These are phyloP conservation scores for Salvia sclarea DNA, from an alignment of 305 asterid genomes.

Conservation along the genomic window DNA sequence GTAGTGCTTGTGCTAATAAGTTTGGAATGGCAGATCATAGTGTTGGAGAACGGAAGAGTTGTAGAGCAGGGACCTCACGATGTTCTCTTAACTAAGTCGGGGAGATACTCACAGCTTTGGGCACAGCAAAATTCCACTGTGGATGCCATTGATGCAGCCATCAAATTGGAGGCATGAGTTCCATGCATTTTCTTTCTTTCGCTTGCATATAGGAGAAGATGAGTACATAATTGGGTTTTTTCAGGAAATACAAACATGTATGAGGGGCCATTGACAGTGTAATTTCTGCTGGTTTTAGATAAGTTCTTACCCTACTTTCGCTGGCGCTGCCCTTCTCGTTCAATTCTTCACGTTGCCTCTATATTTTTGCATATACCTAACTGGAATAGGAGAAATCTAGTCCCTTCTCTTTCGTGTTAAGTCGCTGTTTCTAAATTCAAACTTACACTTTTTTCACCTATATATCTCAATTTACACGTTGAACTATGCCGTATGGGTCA, in stretches of 20 bases:
- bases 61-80: constrained; percentile 97
- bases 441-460: too few species aligned
- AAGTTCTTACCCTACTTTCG: background rate
- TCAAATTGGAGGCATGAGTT: constrained; percentile 55
- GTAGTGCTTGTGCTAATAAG: background rate
- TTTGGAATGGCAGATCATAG: constrained; percentile 67
- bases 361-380: background rate
- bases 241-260: background rate
- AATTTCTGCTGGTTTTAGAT: constrained; percentile 17
- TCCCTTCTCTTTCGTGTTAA: background rate
- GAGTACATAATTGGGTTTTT: constrained; percentile 23
- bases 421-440: too few species aligned
- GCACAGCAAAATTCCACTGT: constrained; percentile 81
- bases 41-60: constrained; percentile 86
- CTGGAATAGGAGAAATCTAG: background rate
- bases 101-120: constrained; percentile 96
- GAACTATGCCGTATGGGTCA: too few species aligned
- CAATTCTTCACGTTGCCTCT: background rate
- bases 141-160: constrained; percentile 71
- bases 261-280: constrained; percentile 10
- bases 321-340: background rate
- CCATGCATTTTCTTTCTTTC: background rate
- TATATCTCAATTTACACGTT: too few species aligned
- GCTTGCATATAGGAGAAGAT: background rate
- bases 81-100: constrained; percentile 68